A percentile compares a stretch with the other conserved stretches of the same genome.
phyloP scores from a whole-genome alignment of 257 asterid species.

The Anisodus tanguticus region DNA sequence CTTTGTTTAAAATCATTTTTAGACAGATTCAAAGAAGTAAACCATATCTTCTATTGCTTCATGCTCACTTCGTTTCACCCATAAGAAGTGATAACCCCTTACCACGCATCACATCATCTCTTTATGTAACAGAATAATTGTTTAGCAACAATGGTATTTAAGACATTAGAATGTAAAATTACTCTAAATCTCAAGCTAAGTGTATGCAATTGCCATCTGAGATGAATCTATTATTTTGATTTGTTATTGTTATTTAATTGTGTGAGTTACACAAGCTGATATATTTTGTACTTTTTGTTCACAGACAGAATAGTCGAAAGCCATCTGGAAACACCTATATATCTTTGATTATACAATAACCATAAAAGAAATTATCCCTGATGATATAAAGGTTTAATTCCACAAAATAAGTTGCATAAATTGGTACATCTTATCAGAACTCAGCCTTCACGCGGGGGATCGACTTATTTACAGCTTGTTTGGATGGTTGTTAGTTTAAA shows the following conservation, averaged over 20 bases:
- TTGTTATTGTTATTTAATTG: not conserved
- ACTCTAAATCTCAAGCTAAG: not conserved
- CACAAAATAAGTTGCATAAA: no score
- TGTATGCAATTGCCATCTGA: not conserved
- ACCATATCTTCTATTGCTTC: not conserved
- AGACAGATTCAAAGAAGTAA: not conserved
- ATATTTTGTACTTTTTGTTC: not conserved
- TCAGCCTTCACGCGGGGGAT: no score
- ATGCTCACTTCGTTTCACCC: not conserved
- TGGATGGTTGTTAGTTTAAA: no score
- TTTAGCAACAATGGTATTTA: not conserved
- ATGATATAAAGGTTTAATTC: no score
- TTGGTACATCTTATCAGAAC: no score
- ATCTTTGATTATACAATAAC: not conserved
- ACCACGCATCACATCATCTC: not conserved
- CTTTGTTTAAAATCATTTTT: not conserved
- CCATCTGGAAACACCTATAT: not conserved
- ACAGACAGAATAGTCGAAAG: not conserved
- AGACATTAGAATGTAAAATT: slow-evolving; percentile 1
- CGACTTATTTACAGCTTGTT: not conserved
- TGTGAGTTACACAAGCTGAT: not conserved
- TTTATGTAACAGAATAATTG: not conserved
- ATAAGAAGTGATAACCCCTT: not conserved
- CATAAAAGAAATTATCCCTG: no score
- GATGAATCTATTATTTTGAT: not conserved